Conservation (phyloP, 139 green algal species). For the Bryopsis sp. region DNA sequence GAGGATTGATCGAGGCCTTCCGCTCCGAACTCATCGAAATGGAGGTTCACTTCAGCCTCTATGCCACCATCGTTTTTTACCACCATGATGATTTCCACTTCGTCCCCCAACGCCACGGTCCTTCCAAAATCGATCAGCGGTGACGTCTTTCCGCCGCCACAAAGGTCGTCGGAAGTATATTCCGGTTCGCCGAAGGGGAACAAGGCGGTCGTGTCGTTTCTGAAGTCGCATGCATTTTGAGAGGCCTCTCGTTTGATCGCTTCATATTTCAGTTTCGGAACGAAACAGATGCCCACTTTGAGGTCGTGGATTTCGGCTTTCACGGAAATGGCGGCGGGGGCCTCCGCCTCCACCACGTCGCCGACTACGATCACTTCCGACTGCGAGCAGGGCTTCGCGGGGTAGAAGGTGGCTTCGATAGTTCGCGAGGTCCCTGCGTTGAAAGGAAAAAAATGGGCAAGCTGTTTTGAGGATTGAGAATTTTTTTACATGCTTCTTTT, state of each 20-base stretch:
- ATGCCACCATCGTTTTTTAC: background rate
- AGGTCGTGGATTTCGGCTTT: background rate
- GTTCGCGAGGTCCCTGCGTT: too few species aligned
- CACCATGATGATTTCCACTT: background rate
- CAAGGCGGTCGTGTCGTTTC: too few species aligned
- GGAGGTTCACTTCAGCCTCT: background rate
- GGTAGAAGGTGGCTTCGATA: background rate
- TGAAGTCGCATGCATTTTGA: too few species aligned
- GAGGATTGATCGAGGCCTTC: background rate
- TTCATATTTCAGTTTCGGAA: too few species aligned
- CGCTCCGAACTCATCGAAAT: background rate
- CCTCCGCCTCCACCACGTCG: background rate
- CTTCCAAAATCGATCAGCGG: background rate
- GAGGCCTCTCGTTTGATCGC: background rate
- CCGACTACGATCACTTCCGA: background rate
- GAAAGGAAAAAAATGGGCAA: too few species aligned
- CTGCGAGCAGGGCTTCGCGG: background rate
- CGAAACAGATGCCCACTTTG: background rate
- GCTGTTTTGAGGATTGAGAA: too few species aligned
- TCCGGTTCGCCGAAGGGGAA: too few species aligned
- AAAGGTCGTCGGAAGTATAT: too few species aligned
- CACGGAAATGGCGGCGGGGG: background rate
- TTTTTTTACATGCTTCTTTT: too few species aligned
- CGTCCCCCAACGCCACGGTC: background rate
- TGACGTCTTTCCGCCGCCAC: too few species aligned